Conservation (phyloP, 768 basidiomycete genomes). For the Rossbeevera mucosa region DNA sequence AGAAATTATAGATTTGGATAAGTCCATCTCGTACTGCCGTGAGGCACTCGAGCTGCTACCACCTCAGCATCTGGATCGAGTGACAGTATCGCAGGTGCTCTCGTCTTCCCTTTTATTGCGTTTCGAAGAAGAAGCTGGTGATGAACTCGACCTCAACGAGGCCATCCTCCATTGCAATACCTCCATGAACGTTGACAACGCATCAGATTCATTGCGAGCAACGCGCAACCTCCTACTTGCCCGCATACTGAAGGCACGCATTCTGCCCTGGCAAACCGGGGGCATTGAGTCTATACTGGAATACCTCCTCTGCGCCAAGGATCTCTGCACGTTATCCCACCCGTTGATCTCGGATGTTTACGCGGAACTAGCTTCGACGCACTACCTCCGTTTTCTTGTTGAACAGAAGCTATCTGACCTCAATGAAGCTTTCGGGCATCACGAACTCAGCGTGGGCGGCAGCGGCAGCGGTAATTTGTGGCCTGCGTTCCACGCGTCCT, state of each 20-base stretch:
- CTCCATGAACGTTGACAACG: not conserved
- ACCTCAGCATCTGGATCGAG: slow-evolving; percentile 12
- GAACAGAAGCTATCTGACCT: slow-evolving; percentile 17
- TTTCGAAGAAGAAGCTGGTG: slow-evolving; percentile 20
- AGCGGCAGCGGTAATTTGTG: slow-evolving; percentile 9
- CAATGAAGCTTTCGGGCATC: slow-evolving; percentile 23
- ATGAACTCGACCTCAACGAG: slow-evolving; percentile 28
- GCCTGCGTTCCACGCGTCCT: slow-evolving; percentile 17
- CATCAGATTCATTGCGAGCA: slow-evolving; percentile 12
- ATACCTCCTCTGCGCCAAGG: slow-evolving; percentile 23
- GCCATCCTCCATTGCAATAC: slow-evolving; percentile 18
- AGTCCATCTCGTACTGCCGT: slow-evolving; percentile 24
- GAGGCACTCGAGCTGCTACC: slow-evolving; percentile 22
- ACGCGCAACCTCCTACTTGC: slow-evolving; percentile 18
- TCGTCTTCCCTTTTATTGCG: slow-evolving; percentile 21
- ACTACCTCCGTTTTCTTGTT: slow-evolving; percentile 25
- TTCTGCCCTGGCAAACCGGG: slow-evolving; percentile 19
- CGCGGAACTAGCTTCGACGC: slow-evolving; percentile 19
- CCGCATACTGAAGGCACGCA: slow-evolving; percentile 21
- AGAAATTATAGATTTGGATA: slow-evolving; percentile 19
- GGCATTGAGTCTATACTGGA: slow-evolving; percentile 27
- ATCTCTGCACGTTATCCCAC: slow-evolving; percentile 17
- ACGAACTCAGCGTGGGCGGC: slow-evolving; percentile 20
- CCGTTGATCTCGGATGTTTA: slow-evolving; percentile 21
- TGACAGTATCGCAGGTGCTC: slow-evolving; percentile 13